A percentile compares a stretch with the other conserved stretches of the same genome.
Evolutionary conservation across 495 filamentous ascomycete species (phyloP).

Genomic region (Aspergillus hancockii): DNA sequence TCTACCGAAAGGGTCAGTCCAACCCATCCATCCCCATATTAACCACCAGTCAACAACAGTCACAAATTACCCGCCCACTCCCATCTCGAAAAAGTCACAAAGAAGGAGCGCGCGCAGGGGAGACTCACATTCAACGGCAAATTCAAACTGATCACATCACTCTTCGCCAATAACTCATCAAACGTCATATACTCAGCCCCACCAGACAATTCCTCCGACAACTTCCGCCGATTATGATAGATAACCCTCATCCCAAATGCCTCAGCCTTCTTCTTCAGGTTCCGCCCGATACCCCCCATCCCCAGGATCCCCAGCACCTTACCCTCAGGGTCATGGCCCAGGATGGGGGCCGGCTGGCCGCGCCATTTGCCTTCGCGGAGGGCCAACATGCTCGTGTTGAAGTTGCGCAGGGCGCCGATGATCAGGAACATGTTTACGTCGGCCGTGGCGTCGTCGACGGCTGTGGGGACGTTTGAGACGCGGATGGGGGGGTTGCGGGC

Average conservation of each 20-base stretch:
- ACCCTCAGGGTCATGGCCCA: slow-evolving; percentile 65
- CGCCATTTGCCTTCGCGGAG: slow-evolving; percentile 63
- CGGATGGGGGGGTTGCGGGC: slow-evolving; percentile 55
- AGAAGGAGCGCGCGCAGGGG: too few species aligned
- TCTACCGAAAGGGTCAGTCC: slow-evolving; percentile 34
- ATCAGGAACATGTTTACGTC: slow-evolving; percentile 78
- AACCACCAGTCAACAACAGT: neutral
- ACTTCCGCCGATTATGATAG: slow-evolving; percentile 64
- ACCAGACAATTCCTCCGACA: slow-evolving; percentile 54
- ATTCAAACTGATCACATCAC: slow-evolving; percentile 78
- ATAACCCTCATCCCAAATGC: slow-evolving; percentile 67
- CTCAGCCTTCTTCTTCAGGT: slow-evolving; percentile 54
- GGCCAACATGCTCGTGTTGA: slow-evolving; percentile 61
- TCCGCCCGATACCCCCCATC: slow-evolving; percentile 83
- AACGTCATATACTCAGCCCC: slow-evolving; percentile 70
- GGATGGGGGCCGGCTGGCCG: slow-evolving; percentile 44
- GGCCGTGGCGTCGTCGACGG: slow-evolving; percentile 79
- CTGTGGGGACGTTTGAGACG: slow-evolving; percentile 79
- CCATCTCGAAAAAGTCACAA: too few species aligned
- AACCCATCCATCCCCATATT: neutral
- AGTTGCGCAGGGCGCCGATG: slow-evolving; percentile 71
- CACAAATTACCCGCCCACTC: neutral
- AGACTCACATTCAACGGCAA: slow-evolving; percentile 69
- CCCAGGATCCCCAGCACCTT: slow-evolving; percentile 75
- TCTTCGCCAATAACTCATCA: slow-evolving; percentile 62